phyloP scores from a whole-genome alignment of 371 early-diverging fungal species.

The Vairimorpha apis region DNA sequence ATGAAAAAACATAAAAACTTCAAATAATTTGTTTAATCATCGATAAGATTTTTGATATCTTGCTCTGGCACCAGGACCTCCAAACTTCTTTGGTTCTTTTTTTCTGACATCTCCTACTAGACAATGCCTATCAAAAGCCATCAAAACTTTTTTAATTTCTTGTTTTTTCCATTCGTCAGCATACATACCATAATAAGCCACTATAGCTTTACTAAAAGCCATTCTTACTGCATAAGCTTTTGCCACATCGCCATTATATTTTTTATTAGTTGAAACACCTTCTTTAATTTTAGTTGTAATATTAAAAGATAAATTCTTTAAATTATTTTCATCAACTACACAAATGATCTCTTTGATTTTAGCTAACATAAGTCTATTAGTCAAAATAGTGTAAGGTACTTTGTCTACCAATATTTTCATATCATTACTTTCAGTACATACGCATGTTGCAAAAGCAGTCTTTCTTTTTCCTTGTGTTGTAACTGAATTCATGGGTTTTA shows the following conservation, averaged over 20 bases:
- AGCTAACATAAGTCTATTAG: conserved; percentile 86
- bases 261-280: conserved; percentile 64
- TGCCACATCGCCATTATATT: conserved; percentile 77
- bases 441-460: conserved; percentile 95
- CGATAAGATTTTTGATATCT: conserved; percentile 67
- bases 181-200: conserved; percentile 97
- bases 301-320: conserved; percentile 87
- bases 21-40: no score
- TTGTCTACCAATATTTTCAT: conserved; percentile 87
- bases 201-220: conserved; percentile 94
- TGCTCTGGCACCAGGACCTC: conserved; percentile 98
- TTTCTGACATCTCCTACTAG: conserved; percentile 98
- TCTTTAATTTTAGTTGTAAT: conserved; percentile 71
- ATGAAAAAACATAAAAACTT: no score
- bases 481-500: conserved; percentile 41
- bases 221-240: conserved; percentile 96
- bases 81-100: conserved; percentile 99
- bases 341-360: conserved; percentile 97
- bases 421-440: conserved; percentile 90
- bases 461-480: conserved; percentile 68
- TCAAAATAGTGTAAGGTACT: conserved; percentile 82
- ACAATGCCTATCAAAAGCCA: conserved; percentile 91
- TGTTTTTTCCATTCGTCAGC: conserved; percentile 97
- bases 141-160: conserved; percentile 88
- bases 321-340: conserved; percentile 84